Conservation (phyloP, 805 yeast species). For the Diddensiella transvaalensis region DNA sequence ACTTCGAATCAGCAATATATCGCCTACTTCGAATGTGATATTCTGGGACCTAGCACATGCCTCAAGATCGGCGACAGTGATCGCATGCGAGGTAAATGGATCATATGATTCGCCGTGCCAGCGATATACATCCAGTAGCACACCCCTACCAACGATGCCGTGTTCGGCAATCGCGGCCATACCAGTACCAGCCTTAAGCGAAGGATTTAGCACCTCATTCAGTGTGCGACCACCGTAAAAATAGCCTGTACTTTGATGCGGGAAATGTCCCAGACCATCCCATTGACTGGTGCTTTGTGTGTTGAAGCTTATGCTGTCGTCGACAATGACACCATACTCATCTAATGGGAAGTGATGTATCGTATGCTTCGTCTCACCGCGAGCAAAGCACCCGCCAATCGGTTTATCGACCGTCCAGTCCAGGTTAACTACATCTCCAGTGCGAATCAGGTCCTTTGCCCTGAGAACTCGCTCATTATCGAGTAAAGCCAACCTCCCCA, state of each 20-base stretch:
- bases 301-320: slow-evolving; percentile 19
- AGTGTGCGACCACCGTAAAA: neutral
- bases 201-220: neutral
- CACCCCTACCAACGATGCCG: slow-evolving; percentile 26
- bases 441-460: slow-evolving; percentile 8
- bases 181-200: neutral
- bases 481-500: slow-evolving; percentile 7
- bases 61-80: neutral
- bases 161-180: slow-evolving; percentile 22
- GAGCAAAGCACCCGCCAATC: slow-evolving; percentile 15
- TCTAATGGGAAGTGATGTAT: slow-evolving; percentile 9
- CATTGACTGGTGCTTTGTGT: slow-evolving; percentile 6
- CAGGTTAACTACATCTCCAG: slow-evolving; percentile 9
- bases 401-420: slow-evolving; percentile 16
- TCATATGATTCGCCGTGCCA: slow-evolving; percentile 19
- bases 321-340: slow-evolving; percentile 11
- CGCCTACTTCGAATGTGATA: neutral
- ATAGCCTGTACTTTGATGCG: neutral
- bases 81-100: slow-evolving; percentile 2
- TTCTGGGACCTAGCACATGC: slow-evolving; percentile 1
- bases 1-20: neutral
- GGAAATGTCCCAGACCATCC: slow-evolving; percentile 4
- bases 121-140: slow-evolving; percentile 22
- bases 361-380: slow-evolving; percentile 2
- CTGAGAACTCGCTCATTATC: slow-evolving; percentile 11